Percentiles rank a stretch among this genome's conserved stretches.
These are phyloP conservation scores for Gypsophila paniculata DNA, from an alignment of 179 eudicot genomes.

Conservation along the genomic window DNA sequence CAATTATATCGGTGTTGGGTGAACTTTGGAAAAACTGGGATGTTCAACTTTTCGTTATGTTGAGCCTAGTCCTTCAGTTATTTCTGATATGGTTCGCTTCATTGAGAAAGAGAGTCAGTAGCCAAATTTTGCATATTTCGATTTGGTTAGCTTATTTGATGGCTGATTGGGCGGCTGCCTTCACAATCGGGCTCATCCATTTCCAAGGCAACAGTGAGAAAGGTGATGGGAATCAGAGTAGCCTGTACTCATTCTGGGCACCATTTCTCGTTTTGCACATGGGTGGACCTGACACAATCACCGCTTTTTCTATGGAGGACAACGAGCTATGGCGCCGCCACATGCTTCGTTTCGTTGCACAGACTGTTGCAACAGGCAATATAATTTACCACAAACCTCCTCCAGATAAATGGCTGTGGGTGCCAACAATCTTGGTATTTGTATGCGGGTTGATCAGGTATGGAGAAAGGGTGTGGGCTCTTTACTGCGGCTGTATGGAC, in stretches of 20 bases:
- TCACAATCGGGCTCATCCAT: conserved; percentile 24
- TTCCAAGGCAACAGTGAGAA: conserved; percentile 11
- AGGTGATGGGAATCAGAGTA: not conserved
- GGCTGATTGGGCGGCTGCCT: conserved; percentile 25
- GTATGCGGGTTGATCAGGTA: conserved; percentile 30
- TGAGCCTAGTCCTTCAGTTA: conserved; percentile 16
- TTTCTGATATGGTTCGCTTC: conserved; percentile 18
- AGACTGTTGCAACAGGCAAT: conserved; percentile 21
- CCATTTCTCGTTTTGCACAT: conserved; percentile 34
- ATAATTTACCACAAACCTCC: conserved; percentile 21
- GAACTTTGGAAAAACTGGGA: conserved; percentile 19
- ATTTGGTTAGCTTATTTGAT: conserved; percentile 21
- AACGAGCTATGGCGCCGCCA: conserved; percentile 35
- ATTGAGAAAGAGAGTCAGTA: conserved; percentile 14
- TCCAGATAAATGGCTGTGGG: conserved; percentile 11
- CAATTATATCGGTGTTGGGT: not conserved
- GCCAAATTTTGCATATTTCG: conserved; percentile 9
- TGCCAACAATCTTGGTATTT: conserved; percentile 25
- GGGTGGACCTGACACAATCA: conserved; percentile 37
- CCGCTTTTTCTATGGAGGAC: conserved; percentile 30
- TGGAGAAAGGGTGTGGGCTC: conserved; percentile 27
- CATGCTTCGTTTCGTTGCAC: conserved; percentile 26
- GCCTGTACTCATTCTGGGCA: conserved; percentile 29
- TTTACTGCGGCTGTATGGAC: conserved; percentile 24
- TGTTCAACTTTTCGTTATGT: conserved; percentile 20